These are phyloP conservation scores for Obelidium mucronatum DNA, from an alignment of 192 early-diverging fungal species.

Conservation along the genomic window DNA sequence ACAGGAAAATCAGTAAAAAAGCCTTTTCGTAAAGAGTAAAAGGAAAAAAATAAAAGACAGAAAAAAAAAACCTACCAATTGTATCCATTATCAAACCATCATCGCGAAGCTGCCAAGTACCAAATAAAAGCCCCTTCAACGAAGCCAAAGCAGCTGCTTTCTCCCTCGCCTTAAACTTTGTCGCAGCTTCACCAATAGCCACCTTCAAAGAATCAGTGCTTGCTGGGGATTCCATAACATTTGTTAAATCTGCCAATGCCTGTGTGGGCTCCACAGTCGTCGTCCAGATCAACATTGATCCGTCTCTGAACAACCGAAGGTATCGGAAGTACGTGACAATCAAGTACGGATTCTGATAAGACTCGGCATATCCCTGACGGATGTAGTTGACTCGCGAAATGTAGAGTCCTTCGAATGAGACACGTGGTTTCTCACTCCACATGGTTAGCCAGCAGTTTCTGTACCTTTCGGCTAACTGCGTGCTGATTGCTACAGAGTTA, in stretches of 20 bases:
- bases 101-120: slow-evolving; percentile 13
- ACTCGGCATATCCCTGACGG: slow-evolving; percentile 32
- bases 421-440: slow-evolving; percentile 33
- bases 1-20: not conserved
- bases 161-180: not conserved
- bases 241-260: slow-evolving; percentile 28
- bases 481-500: not conserved
- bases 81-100: slow-evolving; percentile 23
- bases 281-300: slow-evolving; percentile 34
- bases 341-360: slow-evolving; percentile 30
- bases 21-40: not conserved
- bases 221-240: slow-evolving; percentile 2
- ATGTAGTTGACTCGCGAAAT: slow-evolving; percentile 41
- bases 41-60: not conserved
- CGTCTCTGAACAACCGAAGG: slow-evolving; percentile 32
- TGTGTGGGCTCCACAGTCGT: slow-evolving; percentile 24
- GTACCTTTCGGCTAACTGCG: slow-evolving; percentile 7
- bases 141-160: slow-evolving; percentile 5
- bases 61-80: not conserved
- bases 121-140: slow-evolving; percentile 33
- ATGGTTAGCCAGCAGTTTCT: slow-evolving; percentile 25
- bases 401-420: slow-evolving; percentile 26
- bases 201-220: not conserved
- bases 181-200: slow-evolving; percentile 2
- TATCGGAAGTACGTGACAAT: slow-evolving; percentile 39